These are phyloP conservation scores for Tubosaeta sp. DNA, from an alignment of 768 basidiomycete species.

Conservation along the genomic window DNA sequence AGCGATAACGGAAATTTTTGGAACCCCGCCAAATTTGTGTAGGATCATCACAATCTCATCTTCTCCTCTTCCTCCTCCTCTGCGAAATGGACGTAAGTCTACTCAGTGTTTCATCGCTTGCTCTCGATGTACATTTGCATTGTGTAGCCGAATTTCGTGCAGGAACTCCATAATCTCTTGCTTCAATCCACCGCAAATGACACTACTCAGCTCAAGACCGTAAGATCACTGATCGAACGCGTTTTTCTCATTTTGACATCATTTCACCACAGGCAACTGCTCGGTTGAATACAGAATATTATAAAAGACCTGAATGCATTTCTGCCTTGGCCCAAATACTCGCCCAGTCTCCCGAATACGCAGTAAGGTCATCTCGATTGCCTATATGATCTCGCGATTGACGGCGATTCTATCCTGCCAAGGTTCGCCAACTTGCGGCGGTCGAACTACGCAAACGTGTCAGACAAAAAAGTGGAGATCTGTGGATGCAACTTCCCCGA, in stretches of 20 bases:
- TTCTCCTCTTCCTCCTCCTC: conserved; percentile 27
- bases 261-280: conserved; percentile 69
- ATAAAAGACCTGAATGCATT: conserved; percentile 88
- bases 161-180: conserved; percentile 81
- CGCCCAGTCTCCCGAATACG: conserved; percentile 75
- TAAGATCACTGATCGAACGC: conserved; percentile 42
- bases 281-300: conserved; percentile 86
- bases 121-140: conserved; percentile 2
- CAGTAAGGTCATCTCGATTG: conserved; percentile 50
- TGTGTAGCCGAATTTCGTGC: conserved; percentile 63
- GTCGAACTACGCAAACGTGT: conserved; percentile 96
- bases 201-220: conserved; percentile 84
- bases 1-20: conserved; percentile 29
- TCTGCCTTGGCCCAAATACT: conserved; percentile 86
- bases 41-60: conserved; percentile 27
- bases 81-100: conserved; percentile 29
- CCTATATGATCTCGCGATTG: conserved; percentile 5
- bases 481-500: conserved; percentile 74
- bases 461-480: conserved; percentile 65
- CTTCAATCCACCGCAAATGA: conserved; percentile 79
- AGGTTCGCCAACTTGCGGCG: conserved; percentile 96
- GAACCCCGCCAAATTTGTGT: conserved; percentile 58
- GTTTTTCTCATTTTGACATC: conserved; percentile 16
- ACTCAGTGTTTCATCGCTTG: not conserved
- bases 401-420: not conserved